A percentile compares a stretch with the other conserved stretches of the same genome.
phyloP scores from a whole-genome alignment of 768 basidiomycete genomes.

The Chalciporus sphaerocephalus region DNA sequence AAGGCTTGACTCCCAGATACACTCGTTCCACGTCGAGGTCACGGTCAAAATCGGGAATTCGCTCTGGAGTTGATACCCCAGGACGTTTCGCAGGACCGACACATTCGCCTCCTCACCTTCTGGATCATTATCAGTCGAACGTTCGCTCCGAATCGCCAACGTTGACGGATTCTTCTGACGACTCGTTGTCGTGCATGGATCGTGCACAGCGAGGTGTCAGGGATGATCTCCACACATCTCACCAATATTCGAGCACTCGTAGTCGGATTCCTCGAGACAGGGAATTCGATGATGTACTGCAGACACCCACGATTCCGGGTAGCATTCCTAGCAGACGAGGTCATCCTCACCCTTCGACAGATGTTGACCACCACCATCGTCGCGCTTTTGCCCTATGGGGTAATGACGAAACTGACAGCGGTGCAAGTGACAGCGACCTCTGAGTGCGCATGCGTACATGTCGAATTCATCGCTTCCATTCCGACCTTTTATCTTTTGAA shows the following conservation, averaged over 20 bases:
- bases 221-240: conserved; percentile 46
- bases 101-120: conserved; percentile 43
- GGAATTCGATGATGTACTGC: conserved; percentile 53
- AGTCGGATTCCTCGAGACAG: conserved; percentile 60
- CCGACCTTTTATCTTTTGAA: background rate
- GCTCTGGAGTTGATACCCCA: conserved; percentile 62
- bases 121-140: conserved; percentile 12
- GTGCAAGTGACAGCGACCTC: conserved; percentile 66
- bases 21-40: conserved; percentile 31
- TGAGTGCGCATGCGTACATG: conserved; percentile 12
- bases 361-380: conserved; percentile 29
- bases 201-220: conserved; percentile 44
- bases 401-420: conserved; percentile 84
- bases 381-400: conserved; percentile 84
- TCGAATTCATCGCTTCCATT: background rate
- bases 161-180: conserved; percentile 38
- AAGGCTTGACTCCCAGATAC: conserved; percentile 29
- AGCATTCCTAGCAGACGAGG: conserved; percentile 12
- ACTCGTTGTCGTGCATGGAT: conserved; percentile 33
- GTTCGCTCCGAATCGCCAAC: conserved; percentile 37
- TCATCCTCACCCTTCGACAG: conserved; percentile 13
- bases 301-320: conserved; percentile 58
- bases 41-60: conserved; percentile 34
- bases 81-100: conserved; percentile 52
- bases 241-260: conserved; percentile 38